Evolutionary conservation across 2,329 filamentous ascomycete genomes (phyloP).

Genomic region (Bipolaris zeicola): DNA sequence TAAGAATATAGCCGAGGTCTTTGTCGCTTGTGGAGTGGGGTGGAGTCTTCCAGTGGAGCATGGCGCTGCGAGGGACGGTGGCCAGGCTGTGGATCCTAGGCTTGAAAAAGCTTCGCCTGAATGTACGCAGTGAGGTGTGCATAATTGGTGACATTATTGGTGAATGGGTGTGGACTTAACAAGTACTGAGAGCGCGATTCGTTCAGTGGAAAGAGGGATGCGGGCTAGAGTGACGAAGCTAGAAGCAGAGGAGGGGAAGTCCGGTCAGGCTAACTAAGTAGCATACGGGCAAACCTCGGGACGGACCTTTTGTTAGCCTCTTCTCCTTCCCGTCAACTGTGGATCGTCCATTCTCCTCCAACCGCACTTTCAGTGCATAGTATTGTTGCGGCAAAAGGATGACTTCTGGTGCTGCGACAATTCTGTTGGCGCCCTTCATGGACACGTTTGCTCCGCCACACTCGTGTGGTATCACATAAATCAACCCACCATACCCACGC

Average conservation of each 20-base stretch:
- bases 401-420: no score
- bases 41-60: background rate
- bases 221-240: background rate
- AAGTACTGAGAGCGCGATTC: background rate
- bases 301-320: background rate
- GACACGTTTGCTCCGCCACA: no score
- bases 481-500: no score
- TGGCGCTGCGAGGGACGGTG: background rate
- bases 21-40: background rate
- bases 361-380: background rate
- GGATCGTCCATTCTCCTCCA: background rate
- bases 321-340: background rate
- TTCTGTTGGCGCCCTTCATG: no score
- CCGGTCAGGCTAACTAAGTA: background rate
- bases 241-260: background rate
- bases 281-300: background rate
- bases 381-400: no score
- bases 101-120: background rate
- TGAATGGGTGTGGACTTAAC: background rate
- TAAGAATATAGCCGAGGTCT: slow-evolving; percentile 3
- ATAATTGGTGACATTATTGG: background rate
- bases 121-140: background rate
- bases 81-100: background rate
- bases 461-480: no score
- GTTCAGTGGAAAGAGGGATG: background rate